These are phyloP conservation scores for Whalleya microplaca DNA, from an alignment of 2,329 filamentous ascomycete species.

Conservation along the genomic window DNA sequence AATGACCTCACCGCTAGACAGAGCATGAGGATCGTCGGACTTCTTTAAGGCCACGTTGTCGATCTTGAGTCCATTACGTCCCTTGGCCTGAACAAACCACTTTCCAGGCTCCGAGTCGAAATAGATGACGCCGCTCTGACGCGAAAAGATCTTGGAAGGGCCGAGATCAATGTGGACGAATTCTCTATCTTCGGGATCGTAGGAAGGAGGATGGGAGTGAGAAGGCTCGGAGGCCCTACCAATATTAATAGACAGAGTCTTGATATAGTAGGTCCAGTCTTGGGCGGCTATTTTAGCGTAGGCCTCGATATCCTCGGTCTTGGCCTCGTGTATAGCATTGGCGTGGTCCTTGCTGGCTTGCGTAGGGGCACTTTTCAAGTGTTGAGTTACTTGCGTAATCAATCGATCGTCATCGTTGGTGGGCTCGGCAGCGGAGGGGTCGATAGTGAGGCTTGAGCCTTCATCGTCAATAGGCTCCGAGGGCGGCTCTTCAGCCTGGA, in stretches of 20 bases:
- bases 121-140: conserved; percentile 74
- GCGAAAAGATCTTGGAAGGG: conserved; percentile 79
- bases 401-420: conserved; percentile 57
- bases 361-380: conserved; percentile 51
- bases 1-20: conserved; percentile 87
- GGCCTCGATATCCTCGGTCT: conserved; percentile 67
- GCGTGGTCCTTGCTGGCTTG: conserved; percentile 66
- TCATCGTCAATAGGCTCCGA: conserved; percentile 51
- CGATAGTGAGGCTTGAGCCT: conserved; percentile 46
- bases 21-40: conserved; percentile 61
- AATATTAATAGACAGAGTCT: conserved; percentile 74
- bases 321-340: conserved; percentile 65
- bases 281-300: conserved; percentile 82
- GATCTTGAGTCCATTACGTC: conserved; percentile 87
- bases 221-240: conserved; percentile 67
- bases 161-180: conserved; percentile 85
- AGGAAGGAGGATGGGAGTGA: conserved; percentile 48
- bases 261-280: conserved; percentile 85
- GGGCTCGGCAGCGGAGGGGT: conserved; percentile 41
- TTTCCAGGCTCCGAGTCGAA: conserved; percentile 70
- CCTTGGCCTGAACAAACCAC: conserved; percentile 87
- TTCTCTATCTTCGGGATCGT: conserved; percentile 50
- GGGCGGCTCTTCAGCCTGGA: conserved; percentile 47
- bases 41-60: conserved; percentile 74
- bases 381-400: conserved; percentile 59